phyloP scores from a whole-genome alignment of 441 rosid genomes.

The Monsonia emarginata region DNA sequence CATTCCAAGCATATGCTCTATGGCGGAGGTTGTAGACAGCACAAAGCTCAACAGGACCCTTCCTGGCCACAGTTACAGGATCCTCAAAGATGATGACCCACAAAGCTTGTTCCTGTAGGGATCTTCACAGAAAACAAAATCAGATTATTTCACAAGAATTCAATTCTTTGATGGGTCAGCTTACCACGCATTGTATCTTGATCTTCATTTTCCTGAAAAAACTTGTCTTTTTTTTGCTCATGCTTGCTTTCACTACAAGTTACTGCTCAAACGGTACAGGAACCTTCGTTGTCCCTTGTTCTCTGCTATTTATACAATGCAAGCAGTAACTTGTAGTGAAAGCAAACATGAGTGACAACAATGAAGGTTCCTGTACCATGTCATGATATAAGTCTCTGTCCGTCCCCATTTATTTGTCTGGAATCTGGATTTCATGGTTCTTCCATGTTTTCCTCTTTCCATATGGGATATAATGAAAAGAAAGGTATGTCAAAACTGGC shows the following conservation, averaged over 20 bases:
- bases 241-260: neutral
- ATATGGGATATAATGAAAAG: too few relatives aligned
- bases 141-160: neutral
- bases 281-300: neutral
- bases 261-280: neutral
- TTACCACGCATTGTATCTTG: neutral
- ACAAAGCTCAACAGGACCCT: neutral
- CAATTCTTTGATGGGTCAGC: neutral
- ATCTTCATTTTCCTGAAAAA: neutral
- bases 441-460: too few relatives aligned
- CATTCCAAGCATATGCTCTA: constrained; percentile 6
- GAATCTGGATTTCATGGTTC: too few relatives aligned
- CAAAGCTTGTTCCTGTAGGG: neutral
- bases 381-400: too few relatives aligned
- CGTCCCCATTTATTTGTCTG: too few relatives aligned
- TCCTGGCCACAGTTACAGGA: constrained; percentile 19
- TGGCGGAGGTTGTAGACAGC: neutral
- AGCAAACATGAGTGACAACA: too few relatives aligned
- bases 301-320: neutral
- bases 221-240: neutral
- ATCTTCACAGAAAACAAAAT: neutral
- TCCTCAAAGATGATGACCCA: constrained; percentile 18
- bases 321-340: neutral
- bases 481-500: too few relatives aligned
- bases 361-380: too few relatives aligned